Evolutionary conservation across 352 stramenopile species (phyloP).

Genomic region (Globisporangium polare): DNA sequence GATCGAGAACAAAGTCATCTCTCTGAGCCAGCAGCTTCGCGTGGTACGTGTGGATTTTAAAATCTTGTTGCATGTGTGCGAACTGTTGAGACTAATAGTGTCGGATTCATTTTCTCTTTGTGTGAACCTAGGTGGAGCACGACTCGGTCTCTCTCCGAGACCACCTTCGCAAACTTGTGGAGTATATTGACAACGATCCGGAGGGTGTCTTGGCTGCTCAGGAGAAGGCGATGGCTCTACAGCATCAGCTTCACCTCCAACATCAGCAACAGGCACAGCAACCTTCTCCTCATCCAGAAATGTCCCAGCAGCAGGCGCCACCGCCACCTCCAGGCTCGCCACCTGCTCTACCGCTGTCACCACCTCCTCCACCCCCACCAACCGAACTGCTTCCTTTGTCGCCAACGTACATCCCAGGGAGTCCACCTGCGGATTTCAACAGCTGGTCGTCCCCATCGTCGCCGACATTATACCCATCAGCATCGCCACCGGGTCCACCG

Average conservation of each 20-base stretch:
- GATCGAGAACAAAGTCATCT: conserved; percentile 57
- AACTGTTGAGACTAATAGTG: background rate
- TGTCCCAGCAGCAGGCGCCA: background rate
- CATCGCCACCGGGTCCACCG: conserved; percentile 25
- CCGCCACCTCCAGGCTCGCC: conserved; percentile 15
- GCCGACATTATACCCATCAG: conserved; percentile 21
- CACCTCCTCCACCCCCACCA: conserved; percentile 18
- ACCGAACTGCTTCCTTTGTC: conserved; percentile 19
- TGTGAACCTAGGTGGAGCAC: conserved; percentile 49
- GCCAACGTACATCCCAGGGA: conserved; percentile 8
- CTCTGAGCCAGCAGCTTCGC: conserved; percentile 45
- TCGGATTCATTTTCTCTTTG: background rate
- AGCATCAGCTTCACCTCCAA: conserved; percentile 13
- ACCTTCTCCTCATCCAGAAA: background rate
- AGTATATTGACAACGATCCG: conserved; percentile 67
- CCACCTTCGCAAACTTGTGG: conserved; percentile 65
- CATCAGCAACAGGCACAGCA: conserved; percentile 17
- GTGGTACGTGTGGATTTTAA: conserved; percentile 27
- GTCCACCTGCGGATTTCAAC: background rate
- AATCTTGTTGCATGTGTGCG: background rate
- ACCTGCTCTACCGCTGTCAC: conserved; percentile 10
- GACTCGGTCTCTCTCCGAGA: conserved; percentile 66
- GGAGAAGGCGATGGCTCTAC: conserved; percentile 22
- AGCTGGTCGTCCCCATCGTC: conserved; percentile 28
- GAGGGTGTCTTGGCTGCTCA: conserved; percentile 37